Conservation (phyloP, 169 alveolate species). For the Eimeria maxima region DNA sequence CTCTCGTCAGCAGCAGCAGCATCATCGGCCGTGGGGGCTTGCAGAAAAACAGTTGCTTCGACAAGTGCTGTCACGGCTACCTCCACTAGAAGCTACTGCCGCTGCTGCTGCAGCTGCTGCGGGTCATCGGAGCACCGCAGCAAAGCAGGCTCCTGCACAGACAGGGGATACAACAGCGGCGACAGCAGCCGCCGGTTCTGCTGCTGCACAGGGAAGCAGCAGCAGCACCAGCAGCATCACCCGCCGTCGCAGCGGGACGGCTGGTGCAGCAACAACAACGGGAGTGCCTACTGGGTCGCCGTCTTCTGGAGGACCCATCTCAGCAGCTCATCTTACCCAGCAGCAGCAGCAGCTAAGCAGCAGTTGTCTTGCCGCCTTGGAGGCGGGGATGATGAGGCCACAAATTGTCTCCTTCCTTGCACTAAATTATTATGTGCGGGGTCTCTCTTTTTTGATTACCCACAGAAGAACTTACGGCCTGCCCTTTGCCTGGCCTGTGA, state of each 20-base stretch:
- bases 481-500: slow-evolving; percentile 5
- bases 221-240: slow-evolving; percentile 20
- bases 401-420: slow-evolving; percentile 1
- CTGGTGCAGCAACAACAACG: slow-evolving; percentile 38
- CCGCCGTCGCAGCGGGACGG: neutral
- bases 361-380: slow-evolving; percentile 59
- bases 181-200: neutral
- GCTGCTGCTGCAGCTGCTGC: slow-evolving; percentile 44
- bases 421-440: neutral
- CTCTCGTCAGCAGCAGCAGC: slow-evolving; percentile 54
- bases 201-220: slow-evolving; percentile 5
- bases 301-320: neutral
- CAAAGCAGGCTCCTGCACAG: neutral
- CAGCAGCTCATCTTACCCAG: neutral
- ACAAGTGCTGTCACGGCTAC: slow-evolving; percentile 45
- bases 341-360: slow-evolving; percentile 68
- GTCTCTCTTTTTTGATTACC: neutral
- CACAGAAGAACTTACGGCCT: neutral
- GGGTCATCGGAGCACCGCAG: neutral
- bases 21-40: slow-evolving; percentile 17
- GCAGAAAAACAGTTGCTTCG: slow-evolving; percentile 53
- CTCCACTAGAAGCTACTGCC: slow-evolving; percentile 34
- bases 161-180: neutral
- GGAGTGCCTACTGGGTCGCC: neutral
- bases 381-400: slow-evolving; percentile 6